Evolutionary conservation across 352 stramenopile genomes (phyloP).

Genomic region (Phytophthora constricta): DNA sequence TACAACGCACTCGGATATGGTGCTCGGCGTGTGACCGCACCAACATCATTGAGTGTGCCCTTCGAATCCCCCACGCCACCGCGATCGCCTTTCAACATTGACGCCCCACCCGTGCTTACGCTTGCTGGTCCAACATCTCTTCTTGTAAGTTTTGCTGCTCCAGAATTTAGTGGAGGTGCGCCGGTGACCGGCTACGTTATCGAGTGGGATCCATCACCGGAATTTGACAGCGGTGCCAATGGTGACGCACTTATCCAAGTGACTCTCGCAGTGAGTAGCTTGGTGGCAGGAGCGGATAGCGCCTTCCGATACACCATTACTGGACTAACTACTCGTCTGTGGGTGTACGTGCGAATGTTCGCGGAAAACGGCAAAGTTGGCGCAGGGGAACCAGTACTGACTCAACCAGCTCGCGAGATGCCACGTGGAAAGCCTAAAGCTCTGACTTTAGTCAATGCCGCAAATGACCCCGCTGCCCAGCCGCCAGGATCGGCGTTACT

Average conservation of each 20-base stretch:
- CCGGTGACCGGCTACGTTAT: constrained; percentile 90
- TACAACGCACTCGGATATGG: constrained; percentile 74
- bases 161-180: constrained; percentile 88
- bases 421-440: constrained; percentile 60
- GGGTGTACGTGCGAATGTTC: constrained; percentile 76
- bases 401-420: constrained; percentile 63
- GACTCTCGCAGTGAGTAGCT: constrained; percentile 31
- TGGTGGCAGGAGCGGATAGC: constrained; percentile 27
- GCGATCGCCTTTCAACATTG: constrained; percentile 69
- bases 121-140: constrained; percentile 76
- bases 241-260: constrained; percentile 59
- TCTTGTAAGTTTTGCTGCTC: constrained; percentile 79
- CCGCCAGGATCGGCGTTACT: constrained; percentile 56
- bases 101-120: constrained; percentile 65
- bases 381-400: constrained; percentile 47
- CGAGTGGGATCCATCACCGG: constrained; percentile 86
- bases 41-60: constrained; percentile 62
- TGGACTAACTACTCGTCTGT: constrained; percentile 50
- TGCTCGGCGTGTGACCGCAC: constrained; percentile 59
- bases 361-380: constrained; percentile 69
- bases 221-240: constrained; percentile 78
- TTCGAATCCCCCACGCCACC: constrained; percentile 62
- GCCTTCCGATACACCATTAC: constrained; percentile 56
- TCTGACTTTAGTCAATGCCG: constrained; percentile 39
- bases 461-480: constrained; percentile 41